Evolutionary conservation across 1,284 basidiomycete genomes (phyloP).

Genomic region (Rhodotorula sp.): DNA sequence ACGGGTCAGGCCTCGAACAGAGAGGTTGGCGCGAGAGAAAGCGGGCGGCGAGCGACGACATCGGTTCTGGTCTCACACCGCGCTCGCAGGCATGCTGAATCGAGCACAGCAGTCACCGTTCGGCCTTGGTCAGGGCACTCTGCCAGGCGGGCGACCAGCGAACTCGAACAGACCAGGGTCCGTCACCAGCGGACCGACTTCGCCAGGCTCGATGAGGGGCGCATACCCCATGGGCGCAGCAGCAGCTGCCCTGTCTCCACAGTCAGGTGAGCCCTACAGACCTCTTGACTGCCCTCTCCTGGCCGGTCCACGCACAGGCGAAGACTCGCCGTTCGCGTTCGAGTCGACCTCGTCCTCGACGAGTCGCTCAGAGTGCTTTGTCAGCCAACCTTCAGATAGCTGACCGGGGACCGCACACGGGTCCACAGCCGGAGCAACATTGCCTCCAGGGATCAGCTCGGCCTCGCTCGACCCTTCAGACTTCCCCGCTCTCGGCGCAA

Average conservation of each 20-base stretch:
- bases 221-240: conserved; percentile 6
- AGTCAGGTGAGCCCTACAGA: neutral
- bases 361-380: too few species aligned
- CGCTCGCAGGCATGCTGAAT: conserved; percentile 4
- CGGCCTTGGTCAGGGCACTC: conserved; percentile 16
- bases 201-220: neutral
- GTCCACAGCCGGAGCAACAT: conserved; percentile 5
- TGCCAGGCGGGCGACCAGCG: conserved; percentile 5
- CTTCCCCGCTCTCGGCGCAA: conserved; percentile 73
- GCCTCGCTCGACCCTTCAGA: conserved; percentile 78
- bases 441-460: conserved; percentile 49
- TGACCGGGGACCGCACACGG: too few species aligned
- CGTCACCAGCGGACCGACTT: neutral
- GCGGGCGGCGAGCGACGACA: too few species aligned
- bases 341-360: neutral
- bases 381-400: too few species aligned
- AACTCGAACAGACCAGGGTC: neutral
- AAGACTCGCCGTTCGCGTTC: neutral
- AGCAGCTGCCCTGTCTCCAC: neutral
- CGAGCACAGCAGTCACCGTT: conserved; percentile 10
- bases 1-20: too few species aligned
- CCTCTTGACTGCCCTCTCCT: neutral
- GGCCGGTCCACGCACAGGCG: neutral
- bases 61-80: neutral
- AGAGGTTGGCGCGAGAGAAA: too few species aligned